Conservation (phyloP, 108 stramenopile genomes). For the Cyclotella choctawhatcheeana region DNA sequence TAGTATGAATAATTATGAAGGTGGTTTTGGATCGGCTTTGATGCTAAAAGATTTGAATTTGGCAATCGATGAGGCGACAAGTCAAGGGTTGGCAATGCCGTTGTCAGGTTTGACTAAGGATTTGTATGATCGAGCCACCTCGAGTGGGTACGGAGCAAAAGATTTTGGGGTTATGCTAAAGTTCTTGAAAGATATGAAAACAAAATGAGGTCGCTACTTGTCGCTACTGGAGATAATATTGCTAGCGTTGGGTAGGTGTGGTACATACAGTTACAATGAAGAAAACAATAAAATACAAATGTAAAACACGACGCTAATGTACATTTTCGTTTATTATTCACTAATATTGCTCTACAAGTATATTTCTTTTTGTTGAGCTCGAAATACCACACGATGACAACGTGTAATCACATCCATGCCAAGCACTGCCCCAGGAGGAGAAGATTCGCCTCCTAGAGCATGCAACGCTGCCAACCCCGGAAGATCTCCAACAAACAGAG, state of each 20-base stretch:
- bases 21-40: conserved; percentile 76
- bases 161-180: conserved; percentile 83
- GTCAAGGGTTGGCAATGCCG: conserved; percentile 67
- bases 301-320: too few species aligned
- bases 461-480: conserved; percentile 78
- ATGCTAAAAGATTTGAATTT: conserved; percentile 92
- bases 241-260: too few species aligned
- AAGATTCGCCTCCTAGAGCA: conserved; percentile 63
- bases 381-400: conserved; percentile 60
- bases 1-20: conserved; percentile 59
- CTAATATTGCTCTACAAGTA: conserved; percentile 75
- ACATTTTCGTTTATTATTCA: too few species aligned
- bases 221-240: too few species aligned
- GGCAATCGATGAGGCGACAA: conserved; percentile 65
- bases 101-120: conserved; percentile 63
- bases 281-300: too few species aligned
- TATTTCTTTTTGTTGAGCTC: conserved; percentile 63
- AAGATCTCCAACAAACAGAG: conserved; percentile 75
- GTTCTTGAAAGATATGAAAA: conserved; percentile 48
- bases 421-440: conserved; percentile 73
- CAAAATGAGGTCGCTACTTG: not conserved
- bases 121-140: conserved; percentile 60
- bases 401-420: conserved; percentile 75
- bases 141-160: conserved; percentile 61
- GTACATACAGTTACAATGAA: too few species aligned